Evolutionary conservation across 352 stramenopile genomes (phyloP), one percentile per base, ranked within the genome.

Genomic region (Phytophthora hibernalis): DNA sequence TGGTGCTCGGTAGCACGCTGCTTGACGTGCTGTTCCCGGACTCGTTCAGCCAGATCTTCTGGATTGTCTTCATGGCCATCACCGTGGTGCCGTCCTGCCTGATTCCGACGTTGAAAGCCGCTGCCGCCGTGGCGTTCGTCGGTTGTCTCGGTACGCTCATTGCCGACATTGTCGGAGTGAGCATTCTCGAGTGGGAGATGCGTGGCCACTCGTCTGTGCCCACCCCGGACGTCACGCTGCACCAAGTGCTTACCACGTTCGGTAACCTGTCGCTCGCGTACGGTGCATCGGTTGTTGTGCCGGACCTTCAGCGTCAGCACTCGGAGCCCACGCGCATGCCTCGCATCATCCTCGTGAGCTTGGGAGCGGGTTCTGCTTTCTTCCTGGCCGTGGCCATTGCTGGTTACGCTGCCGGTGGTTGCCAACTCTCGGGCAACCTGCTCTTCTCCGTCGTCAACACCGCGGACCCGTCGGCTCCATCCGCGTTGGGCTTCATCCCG

Each of bases 271-370:
- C 65, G 52, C 59, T 73, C 15, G 65, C 65, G 15, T 74, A 74
- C 53, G 65, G 59, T 12, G 65, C 65, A 2, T 65, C 65, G 20
- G 63, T 74, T 12, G 59, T 74, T 30, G 60, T 74, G 13, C 65
- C 65, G 2, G 65, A 74, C 26, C 60, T 74, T 10, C 65, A 74
- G 33, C 65, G 65, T 11, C 66, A 83, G 22, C 75, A 83, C 56
- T 78, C 66, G 42, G 53, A 83, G 30, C 75, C 75, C 8, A 52
- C 53, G 30, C 72, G 69, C 43, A 81, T 83, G 75, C 75, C 75
- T 2, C 72, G 75, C 20, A 69, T 83, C 54, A 76, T 83, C 30
- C 49, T 61, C 20, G 69, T 78, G 13, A 80, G 72, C n/a, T 49
- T 83, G 2, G 65, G 50, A 8, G 49, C 74, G 11, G 62, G 79